Percentiles rank a stretch among this genome's conserved stretches.
These are phyloP conservation scores for Kuraishia cidri DNA, from an alignment of 805 yeast genomes.

Conservation along the genomic window DNA sequence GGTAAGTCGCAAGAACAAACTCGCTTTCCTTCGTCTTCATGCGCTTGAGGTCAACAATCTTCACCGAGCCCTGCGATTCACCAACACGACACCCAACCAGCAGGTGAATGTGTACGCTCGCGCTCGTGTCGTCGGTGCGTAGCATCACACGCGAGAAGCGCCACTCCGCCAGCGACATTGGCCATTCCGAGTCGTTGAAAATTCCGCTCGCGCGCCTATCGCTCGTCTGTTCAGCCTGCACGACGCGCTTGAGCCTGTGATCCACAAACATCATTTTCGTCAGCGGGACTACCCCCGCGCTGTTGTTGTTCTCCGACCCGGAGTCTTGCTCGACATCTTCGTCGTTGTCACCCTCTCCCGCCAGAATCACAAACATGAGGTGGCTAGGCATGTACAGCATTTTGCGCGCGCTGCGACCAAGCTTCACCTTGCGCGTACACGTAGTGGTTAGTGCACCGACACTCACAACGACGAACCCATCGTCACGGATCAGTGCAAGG, in stretches of 20 bases:
- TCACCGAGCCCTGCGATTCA: slow-evolving; percentile 11
- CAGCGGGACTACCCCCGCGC: background rate
- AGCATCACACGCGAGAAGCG: slow-evolving; percentile 10
- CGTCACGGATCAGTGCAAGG: slow-evolving; percentile 1
- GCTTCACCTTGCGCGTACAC: background rate
- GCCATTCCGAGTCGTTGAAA: slow-evolving; percentile 14
- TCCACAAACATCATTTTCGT: slow-evolving; percentile 4
- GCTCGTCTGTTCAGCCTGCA: too few relatives aligned
- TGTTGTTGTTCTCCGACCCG: background rate
- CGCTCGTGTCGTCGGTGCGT: background rate
- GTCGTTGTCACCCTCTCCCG: too few relatives aligned
- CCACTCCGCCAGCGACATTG: slow-evolving; percentile 24
- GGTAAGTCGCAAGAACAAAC: slow-evolving; percentile 2
- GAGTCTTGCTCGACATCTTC: too few relatives aligned
- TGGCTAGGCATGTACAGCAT: slow-evolving; percentile 1
- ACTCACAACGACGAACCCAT: background rate
- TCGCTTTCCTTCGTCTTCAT: slow-evolving; percentile 1
- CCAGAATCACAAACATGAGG: slow-evolving; percentile 1
- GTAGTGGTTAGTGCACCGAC: background rate
- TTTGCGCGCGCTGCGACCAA: background rate
- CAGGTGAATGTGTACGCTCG: slow-evolving; percentile 14
- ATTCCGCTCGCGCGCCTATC: slow-evolving; percentile 2
- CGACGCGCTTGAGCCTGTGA: slow-evolving; percentile 15
- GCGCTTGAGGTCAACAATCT: slow-evolving; percentile 16
- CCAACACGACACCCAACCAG: slow-evolving; percentile 21